Evolutionary conservation across 805 yeast species (phyloP).

Genomic region (Kazachstania bromeliacearum): DNA sequence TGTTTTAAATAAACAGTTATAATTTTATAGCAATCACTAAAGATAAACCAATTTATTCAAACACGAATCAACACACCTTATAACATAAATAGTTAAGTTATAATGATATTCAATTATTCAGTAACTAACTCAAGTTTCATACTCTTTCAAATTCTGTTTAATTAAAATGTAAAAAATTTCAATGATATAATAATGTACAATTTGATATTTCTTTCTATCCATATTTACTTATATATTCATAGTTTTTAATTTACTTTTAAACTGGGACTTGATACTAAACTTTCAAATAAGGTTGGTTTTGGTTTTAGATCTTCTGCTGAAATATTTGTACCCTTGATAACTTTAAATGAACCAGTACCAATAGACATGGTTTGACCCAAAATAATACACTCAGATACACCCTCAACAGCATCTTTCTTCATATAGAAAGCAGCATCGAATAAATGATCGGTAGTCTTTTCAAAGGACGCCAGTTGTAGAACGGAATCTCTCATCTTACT

Average conservation of each 20-base stretch:
- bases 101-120: too few species aligned
- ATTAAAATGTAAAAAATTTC: too few species aligned
- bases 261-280: neutral
- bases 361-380: conserved; percentile 95
- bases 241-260: neutral
- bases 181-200: too few species aligned
- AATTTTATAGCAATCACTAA: too few species aligned
- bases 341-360: conserved; percentile 94
- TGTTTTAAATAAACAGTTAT: too few species aligned
- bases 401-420: conserved; percentile 93
- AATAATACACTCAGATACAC: conserved; percentile 95
- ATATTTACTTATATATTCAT: too few species aligned
- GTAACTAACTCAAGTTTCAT: too few species aligned
- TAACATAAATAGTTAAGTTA: too few species aligned
- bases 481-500: conserved; percentile 99
- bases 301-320: conserved; percentile 36
- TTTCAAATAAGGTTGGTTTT: conserved; percentile 39
- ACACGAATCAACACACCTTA: too few species aligned
- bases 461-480: conserved; percentile 91
- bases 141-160: too few species aligned
- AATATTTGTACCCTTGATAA: conserved; percentile 51
- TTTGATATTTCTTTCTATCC: too few species aligned
- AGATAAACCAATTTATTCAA: too few species aligned
- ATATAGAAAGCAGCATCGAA: conserved; percentile 97
- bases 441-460: conserved; percentile 95